A percentile compares a stretch with the other conserved stretches of the same genome.
Conservation (phyloP, 441 rosid species). For the Populus tomentosa region DNA sequence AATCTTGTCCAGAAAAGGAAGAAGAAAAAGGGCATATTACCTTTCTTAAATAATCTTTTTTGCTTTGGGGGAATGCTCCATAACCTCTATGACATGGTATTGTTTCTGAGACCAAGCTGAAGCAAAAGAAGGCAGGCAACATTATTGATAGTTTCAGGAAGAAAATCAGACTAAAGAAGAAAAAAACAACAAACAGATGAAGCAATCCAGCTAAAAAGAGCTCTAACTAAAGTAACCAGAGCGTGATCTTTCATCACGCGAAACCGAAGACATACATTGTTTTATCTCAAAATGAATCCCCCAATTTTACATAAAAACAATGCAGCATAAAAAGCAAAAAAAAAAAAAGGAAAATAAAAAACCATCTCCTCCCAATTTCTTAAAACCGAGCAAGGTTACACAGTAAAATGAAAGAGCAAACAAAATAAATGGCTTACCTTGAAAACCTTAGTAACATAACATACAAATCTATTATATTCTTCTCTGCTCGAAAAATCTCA, state of each 20-base stretch:
- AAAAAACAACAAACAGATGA: background rate
- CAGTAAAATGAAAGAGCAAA: background rate
- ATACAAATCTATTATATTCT: conserved; percentile 78
- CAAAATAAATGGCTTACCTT: conserved; percentile 41
- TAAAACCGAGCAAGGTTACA: background rate
- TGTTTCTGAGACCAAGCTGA: conserved; percentile 90
- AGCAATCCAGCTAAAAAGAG: background rate
- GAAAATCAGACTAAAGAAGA: background rate
- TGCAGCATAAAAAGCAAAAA: background rate
- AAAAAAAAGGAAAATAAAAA: background rate
- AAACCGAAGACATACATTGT: background rate
- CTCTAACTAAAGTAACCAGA: background rate
- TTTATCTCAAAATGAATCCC: background rate
- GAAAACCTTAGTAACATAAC: conserved; percentile 95
- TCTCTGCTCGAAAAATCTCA: conserved; percentile 85
- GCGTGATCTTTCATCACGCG: background rate
- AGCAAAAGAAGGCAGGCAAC: conserved; percentile 24
- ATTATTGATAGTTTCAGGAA: background rate
- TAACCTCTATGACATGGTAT: conserved; percentile 90
- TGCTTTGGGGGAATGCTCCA: conserved; percentile 41
- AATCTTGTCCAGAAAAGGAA: background rate
- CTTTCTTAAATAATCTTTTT: conserved; percentile 60
- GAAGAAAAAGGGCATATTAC: conserved; percentile 22
- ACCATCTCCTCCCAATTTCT: background rate
- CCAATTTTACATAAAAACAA: conserved; percentile 1